A percentile compares a stretch with the other conserved stretches of the same genome.
These are phyloP conservation scores for Nematocida sp. DNA, from an alignment of 371 early-diverging fungal species.

Conservation along the genomic window DNA sequence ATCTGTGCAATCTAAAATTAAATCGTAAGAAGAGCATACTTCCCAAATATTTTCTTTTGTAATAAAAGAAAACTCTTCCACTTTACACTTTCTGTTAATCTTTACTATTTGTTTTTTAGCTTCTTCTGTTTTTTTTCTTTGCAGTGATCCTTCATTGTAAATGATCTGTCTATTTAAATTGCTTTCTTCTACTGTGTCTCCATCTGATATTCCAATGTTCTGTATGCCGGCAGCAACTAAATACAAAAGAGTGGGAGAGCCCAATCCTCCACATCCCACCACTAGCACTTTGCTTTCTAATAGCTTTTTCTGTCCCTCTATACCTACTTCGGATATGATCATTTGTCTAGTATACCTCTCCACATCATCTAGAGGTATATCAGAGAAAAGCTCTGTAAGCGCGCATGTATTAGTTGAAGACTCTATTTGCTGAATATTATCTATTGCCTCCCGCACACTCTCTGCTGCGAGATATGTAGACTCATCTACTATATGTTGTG, in stretches of 20 bases:
- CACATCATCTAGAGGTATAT: slow-evolving; percentile 69
- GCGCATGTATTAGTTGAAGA: background rate
- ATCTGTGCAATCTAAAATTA: slow-evolving; percentile 89
- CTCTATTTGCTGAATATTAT: background rate
- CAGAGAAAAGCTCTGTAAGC: background rate
- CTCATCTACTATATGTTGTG: too few species aligned
- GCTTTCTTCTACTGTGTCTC: slow-evolving; percentile 81
- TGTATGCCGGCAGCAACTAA: slow-evolving; percentile 84
- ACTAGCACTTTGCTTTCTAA: slow-evolving; percentile 74
- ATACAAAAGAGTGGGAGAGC: slow-evolving; percentile 80
- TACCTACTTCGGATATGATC: slow-evolving; percentile 77
- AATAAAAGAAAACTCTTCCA: slow-evolving; percentile 36
- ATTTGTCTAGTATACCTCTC: slow-evolving; percentile 83
- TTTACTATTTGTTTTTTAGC: slow-evolving; percentile 70
- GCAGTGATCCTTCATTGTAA: slow-evolving; percentile 74
- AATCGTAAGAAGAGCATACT: slow-evolving; percentile 71
- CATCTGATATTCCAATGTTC: slow-evolving; percentile 83
- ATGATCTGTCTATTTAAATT: slow-evolving; percentile 93
- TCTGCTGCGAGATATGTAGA: background rate
- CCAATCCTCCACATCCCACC: slow-evolving; percentile 93
- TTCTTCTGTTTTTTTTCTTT: slow-evolving; percentile 74
- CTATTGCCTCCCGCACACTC: background rate
- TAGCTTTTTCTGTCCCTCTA: slow-evolving; percentile 75
- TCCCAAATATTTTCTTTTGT: slow-evolving; percentile 24
- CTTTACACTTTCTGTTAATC: background rate